Percentiles rank a stretch among this genome's conserved stretches.
Conservation (phyloP, 1,139 yeast species). For the Geotrichum citri-aurantii region DNA sequence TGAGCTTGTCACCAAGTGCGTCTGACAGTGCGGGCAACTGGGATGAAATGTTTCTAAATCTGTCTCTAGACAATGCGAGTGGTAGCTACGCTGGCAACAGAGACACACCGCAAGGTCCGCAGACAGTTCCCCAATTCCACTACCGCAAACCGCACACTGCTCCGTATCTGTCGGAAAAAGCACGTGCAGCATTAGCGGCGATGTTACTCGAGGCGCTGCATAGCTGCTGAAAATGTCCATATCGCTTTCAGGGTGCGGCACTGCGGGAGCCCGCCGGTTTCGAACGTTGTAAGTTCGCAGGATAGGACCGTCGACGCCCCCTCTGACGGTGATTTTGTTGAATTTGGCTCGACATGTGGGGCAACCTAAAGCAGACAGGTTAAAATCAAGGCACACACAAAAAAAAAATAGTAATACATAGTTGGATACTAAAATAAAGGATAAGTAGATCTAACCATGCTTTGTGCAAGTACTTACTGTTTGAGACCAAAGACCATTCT, state of each 20-base stretch:
- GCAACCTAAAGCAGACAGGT: slow-evolving; percentile 32
- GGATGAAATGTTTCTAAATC: not conserved
- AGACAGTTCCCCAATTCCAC: not conserved
- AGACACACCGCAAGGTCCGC: slow-evolving; percentile 10
- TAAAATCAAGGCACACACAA: not conserved
- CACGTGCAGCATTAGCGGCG: not conserved
- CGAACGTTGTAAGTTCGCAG: slow-evolving; percentile 17
- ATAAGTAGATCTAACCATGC: not conserved
- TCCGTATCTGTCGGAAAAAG: not conserved
- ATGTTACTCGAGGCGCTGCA: slow-evolving; percentile 3
- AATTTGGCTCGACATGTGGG: slow-evolving; percentile 47
- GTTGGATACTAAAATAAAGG: not conserved
- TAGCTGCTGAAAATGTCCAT: slow-evolving; percentile 2
- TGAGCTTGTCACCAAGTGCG: not conserved
- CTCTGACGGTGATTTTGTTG: slow-evolving; percentile 25
- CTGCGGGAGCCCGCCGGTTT: slow-evolving; percentile 15
- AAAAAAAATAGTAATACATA: not conserved
- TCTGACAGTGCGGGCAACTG: not conserved
- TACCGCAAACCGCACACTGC: slow-evolving; percentile 6
- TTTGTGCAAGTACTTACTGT: slow-evolving; percentile 32
- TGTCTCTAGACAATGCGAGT: slow-evolving; percentile 4
- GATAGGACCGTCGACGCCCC: slow-evolving; percentile 20
- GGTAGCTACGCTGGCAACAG: slow-evolving; percentile 9
- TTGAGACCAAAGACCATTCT: slow-evolving; percentile 49
- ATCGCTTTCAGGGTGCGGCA: slow-evolving; percentile 12